Percentiles rank a stretch among this genome's conserved stretches.
These are phyloP conservation scores for Hypoxylon sp. DNA, from an alignment of 2,329 filamentous ascomycete species.

Conservation along the genomic window DNA sequence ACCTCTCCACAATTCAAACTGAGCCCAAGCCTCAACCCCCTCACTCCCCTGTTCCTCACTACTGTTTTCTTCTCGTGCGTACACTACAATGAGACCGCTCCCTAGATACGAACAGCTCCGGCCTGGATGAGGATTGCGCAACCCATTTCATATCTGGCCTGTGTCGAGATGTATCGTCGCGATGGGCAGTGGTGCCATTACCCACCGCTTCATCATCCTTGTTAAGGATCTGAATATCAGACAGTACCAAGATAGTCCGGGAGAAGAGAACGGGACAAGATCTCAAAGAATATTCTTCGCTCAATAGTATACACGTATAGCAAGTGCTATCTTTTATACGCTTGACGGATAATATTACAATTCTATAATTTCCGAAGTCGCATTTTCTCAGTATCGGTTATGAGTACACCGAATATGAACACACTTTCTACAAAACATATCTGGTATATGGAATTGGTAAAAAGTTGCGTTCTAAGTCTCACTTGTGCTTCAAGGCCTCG, in stretches of 20 bases:
- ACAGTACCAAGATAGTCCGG: slow-evolving; percentile 35
- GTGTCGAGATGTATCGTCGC: slow-evolving; percentile 34
- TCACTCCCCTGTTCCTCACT: slow-evolving; percentile 15
- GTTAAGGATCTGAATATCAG: slow-evolving; percentile 44
- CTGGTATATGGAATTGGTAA: background rate
- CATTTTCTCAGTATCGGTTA: background rate
- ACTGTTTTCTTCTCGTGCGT: slow-evolving; percentile 15
- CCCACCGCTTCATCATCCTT: slow-evolving; percentile 50
- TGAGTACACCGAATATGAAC: background rate
- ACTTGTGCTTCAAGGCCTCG: slow-evolving; percentile 27
- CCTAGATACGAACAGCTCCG: slow-evolving; percentile 11
- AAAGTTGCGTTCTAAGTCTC: slow-evolving; percentile 17
- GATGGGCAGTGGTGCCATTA: slow-evolving; percentile 55
- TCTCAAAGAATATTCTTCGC: slow-evolving; percentile 22
- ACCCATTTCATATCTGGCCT: slow-evolving; percentile 23
- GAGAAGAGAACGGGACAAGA: slow-evolving; percentile 17
- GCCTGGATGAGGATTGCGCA: slow-evolving; percentile 26
- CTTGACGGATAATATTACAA: background rate
- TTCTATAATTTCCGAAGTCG: background rate
- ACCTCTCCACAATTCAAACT: slow-evolving; percentile 41
- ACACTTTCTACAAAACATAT: background rate
- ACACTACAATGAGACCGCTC: slow-evolving; percentile 4
- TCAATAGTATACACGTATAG: slow-evolving; percentile 3
- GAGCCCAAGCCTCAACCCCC: slow-evolving; percentile 39
- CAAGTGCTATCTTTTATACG: slow-evolving; percentile 8